Base-by-base conservation (phyloP, 257 asterid genomes). In the Gentiana straminea region DNA sequence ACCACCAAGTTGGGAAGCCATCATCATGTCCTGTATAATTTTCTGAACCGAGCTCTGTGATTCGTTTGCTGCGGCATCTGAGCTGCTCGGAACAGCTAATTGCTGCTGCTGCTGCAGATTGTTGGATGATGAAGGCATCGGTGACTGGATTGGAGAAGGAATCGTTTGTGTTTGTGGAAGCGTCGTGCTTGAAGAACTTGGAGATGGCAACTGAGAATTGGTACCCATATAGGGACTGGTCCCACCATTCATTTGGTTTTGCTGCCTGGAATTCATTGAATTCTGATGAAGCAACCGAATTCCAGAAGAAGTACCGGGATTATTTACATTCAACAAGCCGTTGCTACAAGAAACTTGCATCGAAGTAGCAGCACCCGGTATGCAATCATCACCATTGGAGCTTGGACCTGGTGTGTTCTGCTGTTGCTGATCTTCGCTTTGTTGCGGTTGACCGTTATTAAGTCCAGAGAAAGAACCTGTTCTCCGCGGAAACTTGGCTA, bases 41-140 rank as follows among this genome's bases (percentile, higher is more conserved):
- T 89, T 86, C 79, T 89, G 93, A 37, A 86, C 97, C 0, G 97
- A 86, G 72, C 90, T 86, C 55, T 89, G 95, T 7, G 97, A 76
- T 46, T 88, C 99, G 33, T 74, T 83, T 5, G 79, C 88, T 24
- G 24, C 24, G 24, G 24, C 24, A 65, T 83, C 94, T 7, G 81
- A 60, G 10, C 82, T 89, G 52, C 77, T 69, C 11, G 96, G 74
- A 33, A 79, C 71, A 39, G 84, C 69, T 8, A 92, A 78, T 61
- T 90, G 93, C 69, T 75, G 91, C 76, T 77, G 69, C 52, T 74
- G 85, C 15, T 69, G 87, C 47, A 77, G 83, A 65, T 81, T 83
- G 69, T 64, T 83, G 35, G 95, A 82, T 3, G 84, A 77, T 9
- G 94, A 75, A 11, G 94, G 85, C 9, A 85, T 73, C n/a, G 90